Evolutionary conservation across 306 rosid species (phyloP), one percentile per base, ranked within the genome.

Genomic region (Calophaca sinica): DNA sequence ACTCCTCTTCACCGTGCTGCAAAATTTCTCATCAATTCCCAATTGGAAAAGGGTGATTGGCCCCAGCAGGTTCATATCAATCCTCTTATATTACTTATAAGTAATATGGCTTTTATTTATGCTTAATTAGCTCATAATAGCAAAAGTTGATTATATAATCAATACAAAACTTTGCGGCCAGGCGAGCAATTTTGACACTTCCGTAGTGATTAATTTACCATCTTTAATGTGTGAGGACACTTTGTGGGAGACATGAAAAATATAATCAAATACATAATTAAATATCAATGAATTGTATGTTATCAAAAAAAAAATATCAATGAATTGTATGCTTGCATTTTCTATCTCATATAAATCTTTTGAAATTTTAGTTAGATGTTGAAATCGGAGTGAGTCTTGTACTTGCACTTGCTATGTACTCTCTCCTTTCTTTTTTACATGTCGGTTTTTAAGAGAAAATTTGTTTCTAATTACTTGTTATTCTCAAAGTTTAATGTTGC

Each of bases 1-100:
- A 62, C 65, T 29, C 90, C 97, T 59, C 89, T 91, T 45, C 90
- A 89, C 6, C 84, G 85, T 0, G 90, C 90, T 2, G 89, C 89
- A 29, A 89, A 83, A 68, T 41, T 87, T 7, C 7, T 89, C 26
- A 87, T 89, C 54, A 91, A 87, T 71, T 83, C 91, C 26, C 94
- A 91, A 4, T 13, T 83, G 44, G 89, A 87, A 76, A 63, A 87
- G 50, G 92, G 97, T 0, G 92, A 87, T 75, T 89, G 91, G 82
- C 94, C 94, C 4, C 94, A 91, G 10, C 89, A 87, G 84, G 89
- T 87, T 66, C 28, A 28, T 38, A 5, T 20, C 44, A 9, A 29
- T 32, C 72, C 38, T 52, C 26, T 45, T 1, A 7, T 41, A n/a
- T 50, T 50, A 7, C 2, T 32, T 3, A 32, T 32, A n/a, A n/a